Evolutionary conservation across 192 early-diverging fungal genomes (phyloP).

Genomic region (Mortierella claussenii): DNA sequence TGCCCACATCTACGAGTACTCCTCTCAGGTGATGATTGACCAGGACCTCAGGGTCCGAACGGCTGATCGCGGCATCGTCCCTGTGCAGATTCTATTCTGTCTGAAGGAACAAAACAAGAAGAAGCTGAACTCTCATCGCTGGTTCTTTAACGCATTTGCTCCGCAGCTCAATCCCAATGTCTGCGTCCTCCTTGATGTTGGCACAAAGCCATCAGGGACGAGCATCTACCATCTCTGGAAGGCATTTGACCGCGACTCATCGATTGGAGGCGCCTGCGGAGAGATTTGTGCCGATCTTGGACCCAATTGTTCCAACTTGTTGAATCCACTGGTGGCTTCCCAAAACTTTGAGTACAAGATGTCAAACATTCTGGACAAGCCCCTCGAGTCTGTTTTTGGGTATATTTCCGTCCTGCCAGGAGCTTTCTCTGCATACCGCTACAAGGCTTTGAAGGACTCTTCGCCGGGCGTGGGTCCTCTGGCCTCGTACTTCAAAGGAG

Average conservation of each 20-base stretch:
- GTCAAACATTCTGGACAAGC: slow-evolving; percentile 95
- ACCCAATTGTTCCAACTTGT: slow-evolving; percentile 70
- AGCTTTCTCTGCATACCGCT: slow-evolving; percentile 94
- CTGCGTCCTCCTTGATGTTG: slow-evolving; percentile 91
- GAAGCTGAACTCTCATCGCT: slow-evolving; percentile 93
- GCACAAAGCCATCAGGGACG: slow-evolving; percentile 85
- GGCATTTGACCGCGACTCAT: slow-evolving; percentile 79
- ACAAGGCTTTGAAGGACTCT: slow-evolving; percentile 79
- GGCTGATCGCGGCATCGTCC: slow-evolving; percentile 75
- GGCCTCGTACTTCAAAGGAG: slow-evolving; percentile 92
- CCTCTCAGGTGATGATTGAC: slow-evolving; percentile 78
- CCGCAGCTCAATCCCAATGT: slow-evolving; percentile 84
- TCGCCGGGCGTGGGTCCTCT: slow-evolving; percentile 69
- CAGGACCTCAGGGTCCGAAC: slow-evolving; percentile 70
- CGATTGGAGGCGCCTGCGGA: slow-evolving; percentile 91
- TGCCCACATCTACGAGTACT: slow-evolving; percentile 92
- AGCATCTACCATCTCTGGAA: slow-evolving; percentile 93
- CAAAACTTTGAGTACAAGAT: slow-evolving; percentile 99
- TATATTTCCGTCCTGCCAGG: slow-evolving; percentile 96
- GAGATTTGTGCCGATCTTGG: slow-evolving; percentile 93
- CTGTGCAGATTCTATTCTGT: slow-evolving; percentile 91
- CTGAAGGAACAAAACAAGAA: slow-evolving; percentile 95
- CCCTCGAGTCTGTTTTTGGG: slow-evolving; percentile 93
- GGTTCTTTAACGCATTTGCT: slow-evolving; percentile 98
- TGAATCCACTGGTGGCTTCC: slow-evolving; percentile 92